These are phyloP conservation scores for Wickerhamomyces kurtzmanii DNA, from an alignment of 805 yeast species.

Conservation along the genomic window DNA sequence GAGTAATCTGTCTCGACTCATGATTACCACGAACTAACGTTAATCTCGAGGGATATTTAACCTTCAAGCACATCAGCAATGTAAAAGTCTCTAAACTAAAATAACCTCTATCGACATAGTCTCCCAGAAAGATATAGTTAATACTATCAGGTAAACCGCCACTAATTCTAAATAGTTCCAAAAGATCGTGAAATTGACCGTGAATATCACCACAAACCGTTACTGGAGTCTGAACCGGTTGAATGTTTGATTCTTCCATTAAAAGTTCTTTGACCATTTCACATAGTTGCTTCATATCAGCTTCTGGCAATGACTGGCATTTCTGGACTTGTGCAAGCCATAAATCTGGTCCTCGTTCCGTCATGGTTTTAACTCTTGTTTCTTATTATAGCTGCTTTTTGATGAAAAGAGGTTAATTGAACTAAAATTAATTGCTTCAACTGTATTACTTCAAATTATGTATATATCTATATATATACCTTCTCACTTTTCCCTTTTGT, in stretches of 20 bases:
- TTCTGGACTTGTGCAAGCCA: conserved; percentile 93
- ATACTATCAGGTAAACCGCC: conserved; percentile 88
- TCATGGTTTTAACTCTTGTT: too few species aligned
- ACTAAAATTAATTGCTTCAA: too few species aligned
- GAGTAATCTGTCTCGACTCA: conserved; percentile 96
- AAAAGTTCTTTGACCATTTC: conserved; percentile 89
- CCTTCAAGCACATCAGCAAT: conserved; percentile 85
- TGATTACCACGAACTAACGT: conserved; percentile 97
- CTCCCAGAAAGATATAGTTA: conserved; percentile 84
- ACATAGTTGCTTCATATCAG: conserved; percentile 93
- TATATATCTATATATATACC: too few species aligned
- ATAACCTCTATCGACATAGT: conserved; percentile 97
- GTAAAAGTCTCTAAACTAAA: conserved; percentile 93
- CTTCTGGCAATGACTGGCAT: conserved; percentile 81
- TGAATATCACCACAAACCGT: conserved; percentile 97
- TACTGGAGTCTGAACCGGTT: conserved; percentile 88
- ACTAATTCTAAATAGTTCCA: conserved; percentile 80
- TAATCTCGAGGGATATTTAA: conserved; percentile 72
- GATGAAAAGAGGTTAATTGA: too few species aligned
- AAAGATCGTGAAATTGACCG: conserved; percentile 92
- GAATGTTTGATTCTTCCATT: conserved; percentile 95
- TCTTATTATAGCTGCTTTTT: too few species aligned
- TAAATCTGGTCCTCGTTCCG: conserved; percentile 82
- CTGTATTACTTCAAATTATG: too few species aligned
- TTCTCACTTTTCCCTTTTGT: too few species aligned